Base-by-base conservation (phyloP, 108 stramenopile genomes). In the Pseudonitzschia pungens region DNA sequence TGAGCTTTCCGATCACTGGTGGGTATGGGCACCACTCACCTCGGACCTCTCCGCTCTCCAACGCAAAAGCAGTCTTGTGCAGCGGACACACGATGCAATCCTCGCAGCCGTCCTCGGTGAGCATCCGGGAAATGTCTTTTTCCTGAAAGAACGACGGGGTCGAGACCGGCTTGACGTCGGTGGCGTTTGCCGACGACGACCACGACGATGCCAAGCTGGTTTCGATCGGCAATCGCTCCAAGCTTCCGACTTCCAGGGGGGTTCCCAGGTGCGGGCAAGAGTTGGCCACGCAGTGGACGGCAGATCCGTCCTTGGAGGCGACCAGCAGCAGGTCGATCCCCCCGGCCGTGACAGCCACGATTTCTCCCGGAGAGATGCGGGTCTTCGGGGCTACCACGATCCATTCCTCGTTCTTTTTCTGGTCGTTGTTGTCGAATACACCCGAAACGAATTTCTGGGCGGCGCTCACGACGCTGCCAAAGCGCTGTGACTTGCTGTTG, bases 1-100 rank as follows among this genome's bases (percentile, higher is more conserved):
- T 84, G 29, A 96, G 68, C 32, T 78, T 77, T n/a, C 96, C 96
- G 16, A 97, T 68, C 24, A 98, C 72, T 42, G 96, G 96, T 52
- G 97, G 96, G 78, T 97, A 96, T 14, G 97, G 97, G 83, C 96
- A 97, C 97, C 97, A 98, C 70, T 96, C 96, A 28, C 97, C 97
- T 24, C 88, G 76, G n/a, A 97, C 92, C 70, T 96, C 79, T 33
- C 96, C 97, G 57, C 79, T 90, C 68, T 92, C 85, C 68, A 98
- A 82, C 50, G 91, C 91, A 83, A 98, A 98, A 1, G 96, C 96
- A 22, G 96, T 97, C 71, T 83, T 88, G 77, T 98, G 97, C 44
- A 96, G 77, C 1, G 97, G 97, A 79, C 97, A 98, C 10, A 97
- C 91, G 69, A 98, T 96, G 67, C 96, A 95, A 75, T 94, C 94